phyloP scores from a whole-genome alignment of 176 grass and related monocot genomes.

The Carex scoparia region DNA sequence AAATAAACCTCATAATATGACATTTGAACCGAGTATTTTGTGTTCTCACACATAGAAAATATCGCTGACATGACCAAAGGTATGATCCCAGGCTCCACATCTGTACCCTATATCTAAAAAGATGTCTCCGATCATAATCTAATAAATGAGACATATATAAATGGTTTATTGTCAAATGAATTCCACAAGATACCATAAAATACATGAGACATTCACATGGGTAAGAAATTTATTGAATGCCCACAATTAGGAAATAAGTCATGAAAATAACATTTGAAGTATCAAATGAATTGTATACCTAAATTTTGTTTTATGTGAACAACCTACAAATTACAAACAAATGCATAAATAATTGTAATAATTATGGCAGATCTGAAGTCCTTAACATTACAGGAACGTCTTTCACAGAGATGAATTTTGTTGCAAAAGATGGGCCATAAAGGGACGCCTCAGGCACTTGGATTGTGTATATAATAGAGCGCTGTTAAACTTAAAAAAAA shows the following conservation, averaged over 20 bases:
- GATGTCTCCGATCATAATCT: neutral
- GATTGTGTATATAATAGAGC: too few species aligned
- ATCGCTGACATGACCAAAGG: slow-evolving; percentile 54
- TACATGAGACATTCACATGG: neutral
- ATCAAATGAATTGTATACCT: neutral
- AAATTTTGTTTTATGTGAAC: neutral
- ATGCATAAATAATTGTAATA: neutral
- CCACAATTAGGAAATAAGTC: neutral
- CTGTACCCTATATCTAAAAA: slow-evolving; percentile 42
- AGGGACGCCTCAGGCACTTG: too few species aligned
- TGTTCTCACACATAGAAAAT: slow-evolving; percentile 42
- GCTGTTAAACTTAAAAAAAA: neutral
- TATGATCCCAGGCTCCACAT: slow-evolving; percentile 57
- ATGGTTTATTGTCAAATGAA: slow-evolving; percentile 3
- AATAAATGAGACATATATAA: slow-evolving; percentile 6
- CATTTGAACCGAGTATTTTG: slow-evolving; percentile 50
- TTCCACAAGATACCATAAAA: neutral
- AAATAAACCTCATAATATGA: slow-evolving; percentile 92
- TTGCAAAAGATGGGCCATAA: too few species aligned
- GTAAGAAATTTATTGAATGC: neutral
- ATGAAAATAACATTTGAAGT: neutral
- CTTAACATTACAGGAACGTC: too few species aligned
- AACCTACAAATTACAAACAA: neutral
- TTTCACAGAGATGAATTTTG: too few species aligned
- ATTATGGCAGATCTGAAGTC: too few species aligned